A percentile compares a stretch with the other conserved stretches of the same genome.
Evolutionary conservation across 345 rosid genomes (phyloP).

Genomic region (Eucalyptus sideroxylon): DNA sequence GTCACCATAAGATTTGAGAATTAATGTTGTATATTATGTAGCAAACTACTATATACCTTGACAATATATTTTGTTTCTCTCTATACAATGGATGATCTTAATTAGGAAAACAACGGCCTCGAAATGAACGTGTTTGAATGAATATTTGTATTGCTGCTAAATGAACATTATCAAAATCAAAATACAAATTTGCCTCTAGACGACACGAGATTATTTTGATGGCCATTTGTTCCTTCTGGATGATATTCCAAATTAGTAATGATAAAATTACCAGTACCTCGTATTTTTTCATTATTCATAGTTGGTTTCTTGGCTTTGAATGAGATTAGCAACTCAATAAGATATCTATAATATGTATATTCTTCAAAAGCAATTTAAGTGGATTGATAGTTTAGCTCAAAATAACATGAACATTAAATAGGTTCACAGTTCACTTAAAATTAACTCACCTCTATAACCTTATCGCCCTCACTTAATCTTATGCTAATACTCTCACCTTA

Average conservation of each 20-base stretch:
- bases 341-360: background rate
- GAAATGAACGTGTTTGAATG: background rate
- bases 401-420: too few relatives aligned
- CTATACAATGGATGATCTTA: background rate
- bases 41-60: background rate
- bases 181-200: background rate
- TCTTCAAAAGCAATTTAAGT: background rate
- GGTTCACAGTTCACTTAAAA: too few relatives aligned
- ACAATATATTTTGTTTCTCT: background rate
- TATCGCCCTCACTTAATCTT: too few relatives aligned
- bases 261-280: background rate
- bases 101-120: background rate
- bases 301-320: background rate
- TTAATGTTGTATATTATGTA: background rate
- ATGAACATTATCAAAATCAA: background rate
- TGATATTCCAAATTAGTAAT: background rate
- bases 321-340: background rate
- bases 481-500: background rate
- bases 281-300: background rate
- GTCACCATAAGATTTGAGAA: background rate
- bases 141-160: background rate
- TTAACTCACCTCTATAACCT: too few relatives aligned
- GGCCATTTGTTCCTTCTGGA: fast-evolving
- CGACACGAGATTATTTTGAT: background rate
- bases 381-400: background rate